Conservation (phyloP, 345 rosid species). For the Eucalyptus pauciflora region DNA sequence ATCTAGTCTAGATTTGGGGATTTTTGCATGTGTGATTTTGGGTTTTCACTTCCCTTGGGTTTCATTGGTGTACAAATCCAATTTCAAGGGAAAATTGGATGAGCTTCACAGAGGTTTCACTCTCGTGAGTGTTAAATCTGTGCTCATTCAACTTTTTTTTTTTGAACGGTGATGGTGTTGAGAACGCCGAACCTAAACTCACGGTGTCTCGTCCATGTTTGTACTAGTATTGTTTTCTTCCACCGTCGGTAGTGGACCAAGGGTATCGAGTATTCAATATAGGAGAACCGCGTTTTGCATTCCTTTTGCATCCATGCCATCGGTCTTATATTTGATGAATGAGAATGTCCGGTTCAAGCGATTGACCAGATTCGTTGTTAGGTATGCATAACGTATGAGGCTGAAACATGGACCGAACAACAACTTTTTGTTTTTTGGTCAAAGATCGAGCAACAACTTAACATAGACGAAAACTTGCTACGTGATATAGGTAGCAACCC, state of each 20-base stretch:
- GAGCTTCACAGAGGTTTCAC: accelerated
- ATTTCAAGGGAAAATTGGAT: no score
- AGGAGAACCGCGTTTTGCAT: not conserved
- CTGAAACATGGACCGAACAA: not conserved
- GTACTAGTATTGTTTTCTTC: not conserved
- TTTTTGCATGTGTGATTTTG: no score
- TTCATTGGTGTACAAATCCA: accelerated
- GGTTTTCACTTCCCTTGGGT: no score
- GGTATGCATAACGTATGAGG: not conserved
- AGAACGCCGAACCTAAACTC: accelerated
- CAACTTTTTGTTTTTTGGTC: no score
- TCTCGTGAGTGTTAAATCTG: no score
- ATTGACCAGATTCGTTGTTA: no score
- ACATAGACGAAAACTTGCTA: not conserved
- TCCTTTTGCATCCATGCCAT: not conserved
- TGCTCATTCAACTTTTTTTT: no score
- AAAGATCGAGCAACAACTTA: not conserved
- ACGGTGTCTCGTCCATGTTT: not conserved
- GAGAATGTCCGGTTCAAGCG: not conserved
- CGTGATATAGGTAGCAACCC: not conserved
- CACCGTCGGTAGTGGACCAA: not conserved
- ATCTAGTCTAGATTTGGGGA: no score
- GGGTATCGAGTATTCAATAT: not conserved
- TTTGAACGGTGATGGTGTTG: accelerated
- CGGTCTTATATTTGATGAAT: not conserved